phyloP scores from a whole-genome alignment of 2,329 filamentous ascomycete genomes.

The Xylaria sp. region DNA sequence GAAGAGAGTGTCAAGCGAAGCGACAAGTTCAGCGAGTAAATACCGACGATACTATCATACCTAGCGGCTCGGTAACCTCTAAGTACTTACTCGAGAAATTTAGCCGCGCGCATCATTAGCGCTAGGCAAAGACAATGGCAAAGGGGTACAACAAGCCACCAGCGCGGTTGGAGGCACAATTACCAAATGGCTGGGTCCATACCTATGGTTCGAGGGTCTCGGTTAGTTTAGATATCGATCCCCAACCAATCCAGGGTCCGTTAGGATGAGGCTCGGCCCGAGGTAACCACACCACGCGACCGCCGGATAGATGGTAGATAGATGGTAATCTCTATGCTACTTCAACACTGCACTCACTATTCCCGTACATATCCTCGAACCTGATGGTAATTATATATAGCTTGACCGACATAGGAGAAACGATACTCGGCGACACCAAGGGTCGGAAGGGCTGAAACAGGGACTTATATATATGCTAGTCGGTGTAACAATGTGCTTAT shows the following conservation, averaged over 20 bases:
- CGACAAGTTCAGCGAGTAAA: no score
- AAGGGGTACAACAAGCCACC: background rate
- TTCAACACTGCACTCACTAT: background rate
- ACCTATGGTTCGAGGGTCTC: slow-evolving; percentile 10
- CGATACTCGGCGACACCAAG: background rate
- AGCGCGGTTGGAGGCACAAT: slow-evolving; percentile 1
- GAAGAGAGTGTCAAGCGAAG: no score
- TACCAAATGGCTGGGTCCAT: slow-evolving; percentile 18
- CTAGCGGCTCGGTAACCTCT: no score
- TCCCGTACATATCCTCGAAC: background rate
- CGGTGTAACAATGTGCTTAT: background rate
- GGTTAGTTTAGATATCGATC: background rate
- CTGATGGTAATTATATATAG: background rate
- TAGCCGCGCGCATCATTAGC: background rate
- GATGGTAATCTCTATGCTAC: background rate
- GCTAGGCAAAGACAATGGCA: background rate
- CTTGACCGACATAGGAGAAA: background rate
- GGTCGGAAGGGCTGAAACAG: background rate
- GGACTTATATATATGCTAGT: no score
- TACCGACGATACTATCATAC: no score
- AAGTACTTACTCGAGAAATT: no score
- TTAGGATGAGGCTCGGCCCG: slow-evolving; percentile 32
- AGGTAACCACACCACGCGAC: slow-evolving; percentile 16
- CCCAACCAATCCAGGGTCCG: background rate
- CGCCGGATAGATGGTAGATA: background rate